Evolutionary conservation across 2,329 filamentous ascomycete genomes (phyloP), one percentile per base, ranked within the genome.

Genomic region (Fusarium sambucinum): DNA sequence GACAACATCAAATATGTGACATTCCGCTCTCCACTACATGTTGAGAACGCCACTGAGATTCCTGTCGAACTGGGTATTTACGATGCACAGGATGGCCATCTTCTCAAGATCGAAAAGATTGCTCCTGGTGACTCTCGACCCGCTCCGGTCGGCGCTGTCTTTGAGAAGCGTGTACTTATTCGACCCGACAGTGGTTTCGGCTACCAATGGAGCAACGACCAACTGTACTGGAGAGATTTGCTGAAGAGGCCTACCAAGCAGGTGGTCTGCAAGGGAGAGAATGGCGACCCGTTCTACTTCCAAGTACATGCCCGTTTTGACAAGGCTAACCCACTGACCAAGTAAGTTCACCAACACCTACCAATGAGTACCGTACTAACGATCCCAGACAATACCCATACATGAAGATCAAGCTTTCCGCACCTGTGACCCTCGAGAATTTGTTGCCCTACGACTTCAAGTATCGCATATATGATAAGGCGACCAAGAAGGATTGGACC

Each of bases 1-100:
- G 95, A 99, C 82, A 98, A 98, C 74, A 92, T 99, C 81, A 99
- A 99, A 82, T 96, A 97, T 77, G 96, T 99, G 75, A 99, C 94
- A 2, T 90, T 99, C 74, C 89, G 96, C 27, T 98, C 95, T 19
- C 96, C 96, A 1, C 82, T 99, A 2, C 81, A 97, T 1, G 89
- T 99, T 10, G 96, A 99, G 77, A 99, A 99, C 79, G 92, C 96
- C 67, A 99, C 96, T 0, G 93, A 99, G 76, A 97, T 99, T 42
- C 95, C 96, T 0, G 90, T 99, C 16, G 96, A 99, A 78, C 80
- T 99, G 23, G 96, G 96, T 17, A 89, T 99, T 17, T 97, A 93
- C 76, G 96, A 95, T 77, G 89, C 89, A 0, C 88, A 93, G 65
- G 91, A 97, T 59, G 94, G 94, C 1, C 91, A 97, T 77, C 84